Base-by-base conservation (phyloP, 163 green algal genomes). In the Chlamydomonas reinhardtii region DNA sequence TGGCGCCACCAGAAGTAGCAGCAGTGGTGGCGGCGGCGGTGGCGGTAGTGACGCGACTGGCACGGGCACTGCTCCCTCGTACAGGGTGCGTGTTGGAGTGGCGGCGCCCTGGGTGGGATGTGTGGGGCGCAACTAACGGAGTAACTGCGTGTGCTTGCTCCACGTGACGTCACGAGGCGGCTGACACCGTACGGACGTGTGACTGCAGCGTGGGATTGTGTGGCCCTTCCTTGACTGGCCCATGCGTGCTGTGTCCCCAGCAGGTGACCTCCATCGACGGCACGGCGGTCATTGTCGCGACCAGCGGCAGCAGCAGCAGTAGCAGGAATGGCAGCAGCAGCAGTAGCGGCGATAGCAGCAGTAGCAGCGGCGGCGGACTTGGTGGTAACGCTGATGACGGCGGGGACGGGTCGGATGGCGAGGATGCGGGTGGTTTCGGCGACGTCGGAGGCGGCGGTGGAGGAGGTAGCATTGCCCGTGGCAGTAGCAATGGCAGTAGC, bases 241-340 rank as follows among this genome's bases (percentile, higher is more conserved):
- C n/a, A 17, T 56, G 48, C 48, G 11, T 56, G 48, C 11, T 14
- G 12, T 48, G 5, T 48, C 39, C 39, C 39, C 39, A 48, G 5
- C 77, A 85, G 69, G 79, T 86, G 29, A 56, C 19, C 0, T 56
- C 43, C 15, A 48, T 79, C 25, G 80, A 86, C 80, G 80, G 80
- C 2, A 59, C 61, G 17, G 19, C 80, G 3, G 56, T 86, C 14
- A 79, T 86, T 16, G 68, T 85, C 2, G 68, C 43, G 48, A 70
- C 43, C n/a, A 35, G 31, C 15, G 35, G 6, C 27, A n/a, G n/a
- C 64, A 39, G 0, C 37, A 64, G 25, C 17, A 16, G 3, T 59
- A 65, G 20, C 19, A 34, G n/a, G 19, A 31, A 6, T n/a, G 20
- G 19, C 17, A 54, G 43, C 43, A 54, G 43, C 14, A 56, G 9